phyloP scores from a whole-genome alignment of 805 yeast species.

The Nakazawaea pomicola region DNA sequence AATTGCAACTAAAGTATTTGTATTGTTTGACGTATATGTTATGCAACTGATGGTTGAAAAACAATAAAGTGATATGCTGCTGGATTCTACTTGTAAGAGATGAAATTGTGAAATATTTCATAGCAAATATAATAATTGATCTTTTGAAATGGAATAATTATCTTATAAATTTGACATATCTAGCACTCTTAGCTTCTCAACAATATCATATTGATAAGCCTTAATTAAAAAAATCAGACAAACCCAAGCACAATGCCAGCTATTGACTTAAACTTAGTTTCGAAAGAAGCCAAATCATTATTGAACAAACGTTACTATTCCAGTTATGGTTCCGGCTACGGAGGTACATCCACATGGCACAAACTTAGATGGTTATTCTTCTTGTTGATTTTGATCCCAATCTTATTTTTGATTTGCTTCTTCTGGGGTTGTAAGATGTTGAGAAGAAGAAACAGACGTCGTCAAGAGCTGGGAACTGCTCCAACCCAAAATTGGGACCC shows the following conservation, averaged over 20 bases:
- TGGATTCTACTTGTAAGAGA: no score
- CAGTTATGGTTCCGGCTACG: neutral
- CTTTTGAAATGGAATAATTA: no score
- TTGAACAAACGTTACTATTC: constrained; percentile 2
- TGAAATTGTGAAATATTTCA: no score
- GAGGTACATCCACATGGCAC: constrained; percentile 2
- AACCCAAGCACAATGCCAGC: constrained; percentile 8
- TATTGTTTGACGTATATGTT: no score
- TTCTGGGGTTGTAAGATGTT: constrained; percentile 3
- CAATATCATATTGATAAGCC: no score
- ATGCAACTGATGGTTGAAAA: no score
- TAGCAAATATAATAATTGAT: no score
- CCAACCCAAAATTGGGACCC: constrained; percentile 9
- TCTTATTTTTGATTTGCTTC: constrained; percentile 2
- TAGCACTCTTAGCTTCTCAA: no score
- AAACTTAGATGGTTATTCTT: constrained; percentile 11
- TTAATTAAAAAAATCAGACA: no score
- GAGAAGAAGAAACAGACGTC: constrained; percentile 2
- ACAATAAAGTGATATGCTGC: no score
- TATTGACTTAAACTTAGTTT: neutral
- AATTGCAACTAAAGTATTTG: no score
- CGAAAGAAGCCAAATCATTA: neutral
- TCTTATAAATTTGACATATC: no score
- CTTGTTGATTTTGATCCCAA: constrained; percentile 6
- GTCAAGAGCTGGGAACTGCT: constrained; percentile 7